Base-by-base conservation (phyloP, 192 early-diverging fungal genomes). In the Backusella liffmaniae region DNA sequence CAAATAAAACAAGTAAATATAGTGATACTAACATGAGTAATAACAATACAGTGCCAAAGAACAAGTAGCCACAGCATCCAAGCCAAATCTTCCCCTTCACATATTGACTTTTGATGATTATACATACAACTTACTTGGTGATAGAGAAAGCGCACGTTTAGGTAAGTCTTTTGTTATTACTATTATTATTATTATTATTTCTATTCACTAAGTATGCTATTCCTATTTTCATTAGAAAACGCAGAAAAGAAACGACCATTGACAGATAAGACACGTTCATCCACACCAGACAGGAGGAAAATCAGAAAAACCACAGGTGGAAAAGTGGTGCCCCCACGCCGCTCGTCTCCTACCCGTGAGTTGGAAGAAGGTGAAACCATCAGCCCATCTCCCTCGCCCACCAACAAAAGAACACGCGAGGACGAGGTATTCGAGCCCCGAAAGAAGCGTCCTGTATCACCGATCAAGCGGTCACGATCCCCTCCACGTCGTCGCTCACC, bases 331-430 rank as follows among this genome's bases (percentile, higher is more conserved):
- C 56, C 56, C 1, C 26, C 56, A 62, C 21, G 56, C 8, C 23
- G 21, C n/a, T 56, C 53, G 6, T 56, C 56, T 10, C 56, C 56
- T 62, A 9, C 21, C 21, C 53, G 56, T 4, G 77, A 78, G 67
- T 30, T 78, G 5, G 77, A 78, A 53, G 77, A 78, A 68, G 77
- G 77, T 0, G 77, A 78, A 67, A 78, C 72, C 4, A 68, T 78
- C 26, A 78, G 77, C 23, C 77, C 77, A 6, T 78, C 77, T 0
- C 77, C 77, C 41, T 78, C 77, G 9, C 77, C 77, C 5, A 49
- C 4, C 6, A 23, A 8, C 8, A 62, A 62, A 62, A 8, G 56
- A 8, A 5, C 5, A 1, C 46, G 46, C 18, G 46, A 49, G 5
- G 46, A 49, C 46, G 46, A 49, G 5, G 1, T 6, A 44, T 13